These are phyloP conservation scores for Pholiota microspora DNA, from an alignment of 768 basidiomycete genomes.

Conservation along the genomic window DNA sequence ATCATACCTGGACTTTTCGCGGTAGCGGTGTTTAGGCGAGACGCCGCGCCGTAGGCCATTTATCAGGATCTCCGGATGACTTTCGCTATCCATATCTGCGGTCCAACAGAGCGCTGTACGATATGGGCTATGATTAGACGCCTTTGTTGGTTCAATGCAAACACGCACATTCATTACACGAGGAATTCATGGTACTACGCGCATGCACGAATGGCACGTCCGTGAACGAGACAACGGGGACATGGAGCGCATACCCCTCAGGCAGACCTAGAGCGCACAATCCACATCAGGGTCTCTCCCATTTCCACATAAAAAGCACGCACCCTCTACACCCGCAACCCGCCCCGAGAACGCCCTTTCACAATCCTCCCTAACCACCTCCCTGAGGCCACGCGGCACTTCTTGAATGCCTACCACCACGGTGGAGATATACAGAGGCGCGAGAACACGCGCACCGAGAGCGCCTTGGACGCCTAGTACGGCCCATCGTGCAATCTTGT, in stretches of 20 bases:
- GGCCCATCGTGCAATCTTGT: constrained; percentile 90
- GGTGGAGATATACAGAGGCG: constrained; percentile 61
- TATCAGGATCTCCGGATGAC: constrained; percentile 62
- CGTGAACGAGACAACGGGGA: constrained; percentile 60
- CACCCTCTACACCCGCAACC: constrained; percentile 42
- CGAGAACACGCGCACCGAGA: constrained; percentile 51
- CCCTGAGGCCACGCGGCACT: constrained; percentile 41
- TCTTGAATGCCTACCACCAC: constrained; percentile 67
- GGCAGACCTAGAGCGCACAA: constrained; percentile 39
- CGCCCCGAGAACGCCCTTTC: constrained; percentile 57
- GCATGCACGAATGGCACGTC: constrained; percentile 57
- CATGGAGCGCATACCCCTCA: constrained; percentile 43
- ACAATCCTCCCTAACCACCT: constrained; percentile 56
- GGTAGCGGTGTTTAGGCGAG: constrained; percentile 64
- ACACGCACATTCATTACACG: constrained; percentile 72
- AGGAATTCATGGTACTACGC: constrained; percentile 32
- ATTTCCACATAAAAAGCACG: not conserved
- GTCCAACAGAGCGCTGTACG: constrained; percentile 69
- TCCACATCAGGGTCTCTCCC: not conserved
- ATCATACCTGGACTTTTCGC: constrained; percentile 57
- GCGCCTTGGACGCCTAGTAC: constrained; percentile 86
- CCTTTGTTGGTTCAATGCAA: no score
- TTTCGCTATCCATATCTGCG: constrained; percentile 35
- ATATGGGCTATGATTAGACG: no score
- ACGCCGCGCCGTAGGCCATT: constrained; percentile 81